Evolutionary conservation across 2,329 filamentous ascomycete genomes (phyloP).

Genomic region (Xylariaceae sp.): DNA sequence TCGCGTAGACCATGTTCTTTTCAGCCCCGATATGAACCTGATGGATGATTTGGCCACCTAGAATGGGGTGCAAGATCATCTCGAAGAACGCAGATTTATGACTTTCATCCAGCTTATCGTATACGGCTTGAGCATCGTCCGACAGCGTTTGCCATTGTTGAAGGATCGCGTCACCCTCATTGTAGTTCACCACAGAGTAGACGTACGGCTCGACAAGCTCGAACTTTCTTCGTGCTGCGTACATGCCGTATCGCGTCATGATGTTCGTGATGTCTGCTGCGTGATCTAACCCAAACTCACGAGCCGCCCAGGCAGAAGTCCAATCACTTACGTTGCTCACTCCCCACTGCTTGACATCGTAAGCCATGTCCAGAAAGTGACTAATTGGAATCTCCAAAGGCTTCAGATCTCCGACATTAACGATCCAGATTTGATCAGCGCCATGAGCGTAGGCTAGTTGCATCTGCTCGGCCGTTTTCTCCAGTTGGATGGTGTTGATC

Average conservation of each 20-base stretch:
- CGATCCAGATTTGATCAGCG: constrained; percentile 66
- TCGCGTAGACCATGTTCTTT: constrained; percentile 57
- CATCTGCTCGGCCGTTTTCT: constrained; percentile 71
- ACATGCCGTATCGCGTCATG: constrained; percentile 60
- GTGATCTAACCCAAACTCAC: constrained; percentile 60
- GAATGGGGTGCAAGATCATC: constrained; percentile 63
- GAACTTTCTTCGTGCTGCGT: constrained; percentile 64
- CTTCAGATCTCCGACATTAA: constrained; percentile 70
- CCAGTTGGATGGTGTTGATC: constrained; percentile 70
- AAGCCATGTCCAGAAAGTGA: constrained; percentile 72
- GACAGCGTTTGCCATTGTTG: constrained; percentile 59
- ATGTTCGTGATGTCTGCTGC: constrained; percentile 57
- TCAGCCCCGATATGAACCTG: constrained; percentile 56
- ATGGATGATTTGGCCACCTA: constrained; percentile 61
- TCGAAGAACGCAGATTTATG: constrained; percentile 66
- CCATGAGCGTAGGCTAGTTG: constrained; percentile 62
- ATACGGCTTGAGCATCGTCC: constrained; percentile 59
- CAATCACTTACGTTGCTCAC: constrained; percentile 61
- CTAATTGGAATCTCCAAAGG: constrained; percentile 67
- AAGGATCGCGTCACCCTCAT: constrained; percentile 63
- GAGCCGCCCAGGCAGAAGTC: constrained; percentile 60
- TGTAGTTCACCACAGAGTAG: constrained; percentile 65
- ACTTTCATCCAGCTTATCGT: constrained; percentile 56
- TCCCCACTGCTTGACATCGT: constrained; percentile 64
- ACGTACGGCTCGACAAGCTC: constrained; percentile 62